Evolutionary conservation across 805 yeast species (phyloP), one percentile per base, ranked within the genome.

Genomic region (Metschnikowia borealis): DNA sequence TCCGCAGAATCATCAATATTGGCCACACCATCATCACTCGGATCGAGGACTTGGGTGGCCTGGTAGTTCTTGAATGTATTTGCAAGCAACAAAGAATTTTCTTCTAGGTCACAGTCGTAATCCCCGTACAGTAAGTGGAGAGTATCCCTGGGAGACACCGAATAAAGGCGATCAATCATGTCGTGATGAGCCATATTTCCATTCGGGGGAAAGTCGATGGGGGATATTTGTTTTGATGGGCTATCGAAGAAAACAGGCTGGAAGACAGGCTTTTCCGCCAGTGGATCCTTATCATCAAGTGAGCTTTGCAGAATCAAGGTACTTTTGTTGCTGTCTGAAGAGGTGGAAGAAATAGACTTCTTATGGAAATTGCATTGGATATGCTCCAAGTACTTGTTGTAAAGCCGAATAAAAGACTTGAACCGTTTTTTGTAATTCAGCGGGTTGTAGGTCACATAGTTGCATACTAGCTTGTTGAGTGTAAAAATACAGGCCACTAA

Each of bases 111-210:
- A 18, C 6, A 4, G 3, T 36, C 20, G 23, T 11, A 26, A 21
- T 36, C 42, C 11, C 26, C 44, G 23, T 52, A 46, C 14, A 37
- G 32, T n/a, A 69, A 57, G 54, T 72, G 70, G 47, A 61, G 64
- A 0, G 77, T 71, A 50, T 73, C 70, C 44, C 62, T 69, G 0
- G 77, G 77, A 2, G 75, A 70, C 5, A 73, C 70, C 1, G 76
- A 67, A 51, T 70, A 72, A 29, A 70, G 54, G 47, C 64, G 66
- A 44, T 72, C 75, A 48, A 55, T 48, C 52, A 36, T 17, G 10
- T 49, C 45, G 31, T 23, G 51, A 42, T 50, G 53, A 39, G 50
- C 46, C 41, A 35, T 36, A 35, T 11, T 44, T 21, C 17, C 33
- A 17, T 47, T 38, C 20, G 32, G 17, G 10, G n/a, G n/a, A 38